A percentile compares a stretch with the other conserved stretches of the same genome.
These are phyloP conservation scores for Ustilago crameri DNA, from an alignment of 1,284 basidiomycete species.

Conservation along the genomic window DNA sequence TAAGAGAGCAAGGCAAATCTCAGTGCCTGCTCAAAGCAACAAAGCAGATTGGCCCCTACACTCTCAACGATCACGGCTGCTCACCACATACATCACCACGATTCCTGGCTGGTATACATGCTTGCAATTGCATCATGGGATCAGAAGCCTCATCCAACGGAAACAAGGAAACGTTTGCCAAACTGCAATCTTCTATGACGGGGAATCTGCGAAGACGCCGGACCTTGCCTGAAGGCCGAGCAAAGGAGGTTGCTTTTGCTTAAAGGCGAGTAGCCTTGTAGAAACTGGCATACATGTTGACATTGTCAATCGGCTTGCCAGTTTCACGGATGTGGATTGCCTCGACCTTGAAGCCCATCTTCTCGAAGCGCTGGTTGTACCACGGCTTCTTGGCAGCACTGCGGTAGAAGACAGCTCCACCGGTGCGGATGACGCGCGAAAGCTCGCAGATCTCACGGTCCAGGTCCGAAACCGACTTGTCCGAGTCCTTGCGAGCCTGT, in stretches of 20 bases:
- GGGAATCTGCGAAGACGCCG: background rate
- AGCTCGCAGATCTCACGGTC: slow-evolving; percentile 77
- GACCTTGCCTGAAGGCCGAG: background rate
- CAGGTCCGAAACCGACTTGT: slow-evolving; percentile 71
- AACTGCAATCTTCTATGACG: too few species aligned
- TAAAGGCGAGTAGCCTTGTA: slow-evolving; percentile 67
- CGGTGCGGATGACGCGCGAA: slow-evolving; percentile 74
- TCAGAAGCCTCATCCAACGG: background rate
- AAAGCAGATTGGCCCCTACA: too few species aligned
- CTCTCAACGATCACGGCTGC: too few species aligned
- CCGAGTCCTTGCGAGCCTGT: slow-evolving; percentile 68
- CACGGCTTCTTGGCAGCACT: slow-evolving; percentile 79
- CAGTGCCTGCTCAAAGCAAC: too few species aligned
- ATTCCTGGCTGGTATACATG: background rate
- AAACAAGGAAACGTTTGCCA: background rate
- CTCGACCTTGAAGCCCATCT: slow-evolving; percentile 67
- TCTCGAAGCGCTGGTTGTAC: slow-evolving; percentile 76
- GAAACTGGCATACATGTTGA: slow-evolving; percentile 74
- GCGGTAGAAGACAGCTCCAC: slow-evolving; percentile 78
- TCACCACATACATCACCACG: too few species aligned
- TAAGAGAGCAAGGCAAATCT: too few species aligned
- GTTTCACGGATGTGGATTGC: slow-evolving; percentile 66
- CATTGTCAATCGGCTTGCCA: slow-evolving; percentile 73
- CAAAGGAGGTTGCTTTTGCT: background rate
- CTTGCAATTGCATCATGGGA: background rate